These are phyloP conservation scores for Trametes elegans DNA, from an alignment of 768 basidiomycete genomes.

Conservation along the genomic window DNA sequence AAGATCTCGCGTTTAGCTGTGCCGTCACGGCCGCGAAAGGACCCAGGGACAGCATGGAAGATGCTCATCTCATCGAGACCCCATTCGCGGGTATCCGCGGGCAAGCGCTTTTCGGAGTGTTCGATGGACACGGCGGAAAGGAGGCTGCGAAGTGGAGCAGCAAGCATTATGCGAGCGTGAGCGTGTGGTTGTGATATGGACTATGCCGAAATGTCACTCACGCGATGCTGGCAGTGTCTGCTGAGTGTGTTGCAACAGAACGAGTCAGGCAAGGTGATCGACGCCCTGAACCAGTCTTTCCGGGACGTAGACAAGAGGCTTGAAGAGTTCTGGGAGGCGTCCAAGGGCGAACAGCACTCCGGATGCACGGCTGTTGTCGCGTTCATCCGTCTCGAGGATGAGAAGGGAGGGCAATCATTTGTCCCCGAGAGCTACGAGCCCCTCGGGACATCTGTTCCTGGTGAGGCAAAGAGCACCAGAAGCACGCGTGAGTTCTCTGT, in stretches of 20 bases:
- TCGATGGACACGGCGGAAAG: slow-evolving; percentile 98
- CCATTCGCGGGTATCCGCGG: slow-evolving; percentile 90
- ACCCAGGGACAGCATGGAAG: slow-evolving; percentile 92
- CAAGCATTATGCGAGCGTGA: slow-evolving; percentile 87
- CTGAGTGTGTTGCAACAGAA: slow-evolving; percentile 62
- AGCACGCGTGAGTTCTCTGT: slow-evolving; percentile 33
- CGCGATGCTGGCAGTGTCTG: slow-evolving; percentile 44
- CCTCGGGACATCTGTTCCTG: slow-evolving; percentile 13
- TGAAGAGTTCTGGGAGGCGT: slow-evolving; percentile 81
- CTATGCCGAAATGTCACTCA: slow-evolving; percentile 5
- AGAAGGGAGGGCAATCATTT: slow-evolving; percentile 70
- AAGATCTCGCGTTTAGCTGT: slow-evolving; percentile 37
- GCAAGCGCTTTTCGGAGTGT: slow-evolving; percentile 97
- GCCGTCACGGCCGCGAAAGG: slow-evolving; percentile 83
- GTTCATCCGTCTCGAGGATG: slow-evolving; percentile 89
- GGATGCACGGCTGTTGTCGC: slow-evolving; percentile 97
- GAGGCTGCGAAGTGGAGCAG: slow-evolving; percentile 99
- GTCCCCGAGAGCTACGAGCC: slow-evolving; percentile 30
- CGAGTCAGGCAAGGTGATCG: slow-evolving; percentile 64
- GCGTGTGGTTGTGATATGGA: too few relatives aligned
- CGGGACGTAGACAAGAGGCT: slow-evolving; percentile 84
- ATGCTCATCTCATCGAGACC: slow-evolving; percentile 92
- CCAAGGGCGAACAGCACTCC: slow-evolving; percentile 89
- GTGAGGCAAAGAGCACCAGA: slow-evolving; percentile 42
- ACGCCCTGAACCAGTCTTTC: slow-evolving; percentile 90